A percentile compares a stretch with the other conserved stretches of the same genome.
Conservation (phyloP, 208 protist genomes). For the Trypanosoma caninum region DNA sequence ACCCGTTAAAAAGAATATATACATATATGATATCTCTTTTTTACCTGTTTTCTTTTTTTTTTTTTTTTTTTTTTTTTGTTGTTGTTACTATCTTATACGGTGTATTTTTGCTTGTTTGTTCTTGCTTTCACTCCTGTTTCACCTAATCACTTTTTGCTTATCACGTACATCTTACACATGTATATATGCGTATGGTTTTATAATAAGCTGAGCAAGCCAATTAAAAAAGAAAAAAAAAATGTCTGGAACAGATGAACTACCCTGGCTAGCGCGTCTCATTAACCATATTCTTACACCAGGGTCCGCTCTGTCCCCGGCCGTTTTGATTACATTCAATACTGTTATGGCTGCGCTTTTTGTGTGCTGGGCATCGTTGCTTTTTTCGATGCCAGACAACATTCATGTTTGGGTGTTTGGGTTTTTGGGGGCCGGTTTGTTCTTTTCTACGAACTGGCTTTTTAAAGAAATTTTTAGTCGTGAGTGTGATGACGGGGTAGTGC, state of each 20-base stretch:
- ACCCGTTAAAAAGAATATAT: too few relatives aligned
- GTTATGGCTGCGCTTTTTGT: constrained; percentile 69
- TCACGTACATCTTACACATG: not conserved
- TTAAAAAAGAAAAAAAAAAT: too few relatives aligned
- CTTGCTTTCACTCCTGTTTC: not conserved
- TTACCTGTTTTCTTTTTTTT: not conserved
- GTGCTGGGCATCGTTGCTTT: constrained; percentile 75
- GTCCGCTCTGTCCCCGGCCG: constrained; percentile 71
- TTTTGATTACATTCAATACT: constrained; percentile 83
- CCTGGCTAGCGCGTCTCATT: constrained; percentile 60
- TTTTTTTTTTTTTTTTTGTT: constrained; percentile 8
- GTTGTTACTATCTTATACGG: not conserved
- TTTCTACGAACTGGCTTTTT: constrained; percentile 90
- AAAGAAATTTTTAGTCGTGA: constrained; percentile 64
- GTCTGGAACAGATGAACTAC: constrained; percentile 37
- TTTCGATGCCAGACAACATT: constrained; percentile 67
- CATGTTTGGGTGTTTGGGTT: constrained; percentile 89
- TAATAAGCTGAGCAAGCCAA: too few relatives aligned
- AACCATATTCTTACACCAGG: constrained; percentile 86
- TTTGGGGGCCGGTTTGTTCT: constrained; percentile 62
- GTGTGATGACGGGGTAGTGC: constrained; percentile 49
- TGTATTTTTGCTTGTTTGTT: constrained; percentile 10
- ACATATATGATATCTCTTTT: not conserved
- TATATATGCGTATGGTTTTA: not conserved
- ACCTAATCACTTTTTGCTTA: not conserved